Base-by-base conservation (phyloP, 352 stramenopile species). In the Globisporangium echinulatum region DNA sequence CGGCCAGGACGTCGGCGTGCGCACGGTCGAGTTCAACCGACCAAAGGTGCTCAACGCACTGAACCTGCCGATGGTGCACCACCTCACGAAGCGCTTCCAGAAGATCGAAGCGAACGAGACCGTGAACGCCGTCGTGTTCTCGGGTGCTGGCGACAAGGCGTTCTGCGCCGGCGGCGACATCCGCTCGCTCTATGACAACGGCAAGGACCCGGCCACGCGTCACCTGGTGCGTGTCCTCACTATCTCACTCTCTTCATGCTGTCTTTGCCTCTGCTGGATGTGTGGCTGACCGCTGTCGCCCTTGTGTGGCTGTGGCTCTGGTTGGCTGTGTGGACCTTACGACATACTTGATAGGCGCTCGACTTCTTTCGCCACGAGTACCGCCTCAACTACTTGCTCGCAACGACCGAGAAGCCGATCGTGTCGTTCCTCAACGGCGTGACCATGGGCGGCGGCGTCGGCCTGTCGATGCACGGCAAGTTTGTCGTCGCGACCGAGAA, bases 381-480 rank as follows among this genome's bases (percentile, higher is more conserved):
- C 71, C 73, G 86, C 58, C 74, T 99, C 19, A 98, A 98, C 73
- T 90, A 94, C 68, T 74, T 95, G 49, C 82, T 91, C 62, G 80
- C 71, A 64, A 92, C 84, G 42, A 92, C 82, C 25, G 81, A 91
- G 72, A 90, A 86, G 64, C 84, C 84, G 42, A 84, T 94, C 51
- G 81, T 99, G 8, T 97, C 92, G 48, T 84, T 99, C 61, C 95
- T 97, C 72, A 97, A 99, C 75, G 97, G 97, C 54, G 89, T 99
- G 49, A 98, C 98, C 49, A 99, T 99, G 97, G 97, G 97, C 62
- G 97, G 97, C 58, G 97, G 97, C 60, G 96, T 98, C 40, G 97
- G 97, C 0, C 70, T 99, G 39, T 98, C 93, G 11, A 89, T 99
- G 66, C 93, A 99, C 77, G 96, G 96, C 59, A 94, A 94, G 63